These are phyloP conservation scores for Meredithiella fracta DNA, from an alignment of 2,329 filamentous ascomycete genomes.

Conservation along the genomic window DNA sequence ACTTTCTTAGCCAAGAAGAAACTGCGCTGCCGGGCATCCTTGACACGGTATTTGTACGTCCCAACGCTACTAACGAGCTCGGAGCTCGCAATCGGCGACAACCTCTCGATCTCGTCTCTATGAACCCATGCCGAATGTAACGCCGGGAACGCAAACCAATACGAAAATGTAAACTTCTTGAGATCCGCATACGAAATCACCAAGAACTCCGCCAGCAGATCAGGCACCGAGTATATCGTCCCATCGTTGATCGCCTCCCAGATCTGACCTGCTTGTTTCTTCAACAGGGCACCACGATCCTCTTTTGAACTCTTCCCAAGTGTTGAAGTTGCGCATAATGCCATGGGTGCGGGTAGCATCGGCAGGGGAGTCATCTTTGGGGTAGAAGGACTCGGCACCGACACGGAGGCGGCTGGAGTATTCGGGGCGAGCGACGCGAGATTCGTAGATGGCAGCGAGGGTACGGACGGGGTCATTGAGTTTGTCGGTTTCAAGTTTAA, in stretches of 20 bases:
- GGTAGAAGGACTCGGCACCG: conserved; percentile 64
- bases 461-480: conserved; percentile 84
- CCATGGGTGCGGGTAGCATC: conserved; percentile 73
- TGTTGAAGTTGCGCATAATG: conserved; percentile 91
- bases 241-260: conserved; percentile 97
- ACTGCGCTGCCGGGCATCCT: conserved; percentile 71
- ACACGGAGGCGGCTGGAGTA: conserved; percentile 82
- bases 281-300: conserved; percentile 34
- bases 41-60: conserved; percentile 65
- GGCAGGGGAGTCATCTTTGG: conserved; percentile 40
- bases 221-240: conserved; percentile 88
- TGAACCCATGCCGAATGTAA: conserved; percentile 75
- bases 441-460: conserved; percentile 77
- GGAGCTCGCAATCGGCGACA: conserved; percentile 56
- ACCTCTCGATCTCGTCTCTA: conserved; percentile 32
- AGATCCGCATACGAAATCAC: conserved; percentile 87
- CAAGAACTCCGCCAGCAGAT: conserved; percentile 73
- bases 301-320: conserved; percentile 80
- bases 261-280: conserved; percentile 38
- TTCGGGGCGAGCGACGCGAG: conserved; percentile 55
- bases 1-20: conserved; percentile 89
- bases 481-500: conserved; percentile 93
- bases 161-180: conserved; percentile 95
- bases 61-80: conserved; percentile 67
- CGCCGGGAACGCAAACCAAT: conserved; percentile 93